These are phyloP conservation scores for Lepidium africanum DNA, from an alignment of 345 rosid genomes.

Conservation along the genomic window DNA sequence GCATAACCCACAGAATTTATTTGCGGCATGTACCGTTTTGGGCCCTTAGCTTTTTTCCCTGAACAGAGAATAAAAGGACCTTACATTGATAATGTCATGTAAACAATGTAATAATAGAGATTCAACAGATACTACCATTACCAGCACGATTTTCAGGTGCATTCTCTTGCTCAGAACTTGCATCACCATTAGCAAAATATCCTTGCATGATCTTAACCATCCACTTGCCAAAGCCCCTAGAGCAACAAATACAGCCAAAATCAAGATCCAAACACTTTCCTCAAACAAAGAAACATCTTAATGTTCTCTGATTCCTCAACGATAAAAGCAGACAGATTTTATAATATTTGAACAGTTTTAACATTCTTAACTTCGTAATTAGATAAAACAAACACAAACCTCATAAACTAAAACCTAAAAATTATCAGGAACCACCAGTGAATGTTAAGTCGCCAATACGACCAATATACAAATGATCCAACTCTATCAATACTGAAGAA, in stretches of 20 bases:
- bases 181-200: slow-evolving; percentile 41
- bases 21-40: slow-evolving; percentile 61
- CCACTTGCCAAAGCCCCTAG: slow-evolving; percentile 93
- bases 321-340: not conserved
- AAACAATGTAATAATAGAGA: slow-evolving; percentile 10
- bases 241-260: slow-evolving; percentile 13
- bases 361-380: not conserved
- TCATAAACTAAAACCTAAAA: not conserved
- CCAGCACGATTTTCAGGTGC: slow-evolving; percentile 34
- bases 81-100: not conserved
- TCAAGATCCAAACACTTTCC: not conserved
- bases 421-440: not conserved
- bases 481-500: not conserved
- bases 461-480: not conserved
- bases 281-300: not conserved
- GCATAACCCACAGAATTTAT: slow-evolving; percentile 85
- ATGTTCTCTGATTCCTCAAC: not conserved
- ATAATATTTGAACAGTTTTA: not conserved
- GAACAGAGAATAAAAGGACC: not conserved
- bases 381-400: not conserved
- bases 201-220: slow-evolving; percentile 59
- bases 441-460: not conserved
- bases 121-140: not conserved
- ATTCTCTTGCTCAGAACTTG: slow-evolving; percentile 51
- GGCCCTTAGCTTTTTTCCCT: slow-evolving; percentile 49